These are phyloP conservation scores for Neofusicoccum kwambonambiense DNA, from an alignment of 2,329 filamentous ascomycete species.

Conservation along the genomic window DNA sequence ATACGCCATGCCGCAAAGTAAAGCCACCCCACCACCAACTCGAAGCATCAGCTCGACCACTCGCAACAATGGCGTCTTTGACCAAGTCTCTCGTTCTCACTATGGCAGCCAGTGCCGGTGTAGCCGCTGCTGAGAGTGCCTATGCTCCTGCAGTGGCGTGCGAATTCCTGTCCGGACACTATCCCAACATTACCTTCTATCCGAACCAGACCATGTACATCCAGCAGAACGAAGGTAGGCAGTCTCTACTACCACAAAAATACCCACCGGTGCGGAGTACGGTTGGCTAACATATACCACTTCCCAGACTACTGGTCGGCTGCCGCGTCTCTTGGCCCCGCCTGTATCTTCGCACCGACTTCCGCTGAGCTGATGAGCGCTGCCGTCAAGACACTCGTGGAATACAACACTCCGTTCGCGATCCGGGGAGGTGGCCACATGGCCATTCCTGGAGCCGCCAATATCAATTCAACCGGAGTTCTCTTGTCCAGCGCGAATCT, in stretches of 20 bases:
- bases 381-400: background rate
- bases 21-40: too few relatives aligned
- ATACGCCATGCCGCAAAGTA: too few relatives aligned
- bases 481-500: constrained; percentile 25
- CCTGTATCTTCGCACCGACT: background rate
- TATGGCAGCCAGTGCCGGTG: background rate
- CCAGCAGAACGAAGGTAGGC: background rate
- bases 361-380: background rate
- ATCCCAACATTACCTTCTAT: background rate
- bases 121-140: background rate
- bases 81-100: too few relatives aligned
- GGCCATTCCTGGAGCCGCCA: constrained; percentile 24
- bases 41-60: too few relatives aligned
- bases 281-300: background rate
- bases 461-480: constrained; percentile 20
- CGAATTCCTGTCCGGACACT: background rate
- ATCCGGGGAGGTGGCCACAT: constrained; percentile 28
- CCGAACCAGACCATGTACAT: background rate
- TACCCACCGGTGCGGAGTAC: too few relatives aligned
- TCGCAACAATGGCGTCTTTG: too few relatives aligned
- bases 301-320: background rate
- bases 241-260: too few relatives aligned
- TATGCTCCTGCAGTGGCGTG: background rate
- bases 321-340: constrained; percentile 13
- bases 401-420: constrained; percentile 20